Evolutionary conservation across 345 rosid genomes (phyloP).

Genomic region (Populus deltoides): DNA sequence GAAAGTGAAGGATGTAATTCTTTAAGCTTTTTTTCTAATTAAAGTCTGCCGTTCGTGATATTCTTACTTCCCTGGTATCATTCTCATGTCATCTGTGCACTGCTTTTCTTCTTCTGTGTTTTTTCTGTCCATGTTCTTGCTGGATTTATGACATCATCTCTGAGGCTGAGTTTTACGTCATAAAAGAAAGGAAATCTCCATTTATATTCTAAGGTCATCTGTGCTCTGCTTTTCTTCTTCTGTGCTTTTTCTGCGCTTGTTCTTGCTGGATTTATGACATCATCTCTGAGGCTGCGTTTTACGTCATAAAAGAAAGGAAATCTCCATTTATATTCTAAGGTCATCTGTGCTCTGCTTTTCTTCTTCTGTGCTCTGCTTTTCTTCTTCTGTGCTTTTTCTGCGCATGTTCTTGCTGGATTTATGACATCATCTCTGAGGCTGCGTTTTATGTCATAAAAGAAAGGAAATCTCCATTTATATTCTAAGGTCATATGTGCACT

Average conservation of each 20-base stretch:
- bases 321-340: background rate
- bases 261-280: background rate
- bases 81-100: too few relatives aligned
- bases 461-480: background rate
- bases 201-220: too few relatives aligned
- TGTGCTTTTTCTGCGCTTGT: background rate
- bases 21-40: background rate
- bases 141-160: slow-evolving; percentile 2
- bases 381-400: too few relatives aligned
- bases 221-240: too few relatives aligned
- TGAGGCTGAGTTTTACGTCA: background rate
- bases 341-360: too few relatives aligned
- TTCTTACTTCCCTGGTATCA: too few relatives aligned
- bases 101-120: too few relatives aligned
- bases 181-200: background rate
- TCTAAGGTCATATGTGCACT: too few relatives aligned
- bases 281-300: background rate
- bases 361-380: too few relatives aligned
- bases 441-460: background rate
- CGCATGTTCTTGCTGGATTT: background rate
- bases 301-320: background rate
- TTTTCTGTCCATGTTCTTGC: background rate
- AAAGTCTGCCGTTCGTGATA: background rate
- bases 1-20: background rate
- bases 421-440: background rate